phyloP scores from a whole-genome alignment of 116 monocot species.

The Dioscorea cayenensis region DNA sequence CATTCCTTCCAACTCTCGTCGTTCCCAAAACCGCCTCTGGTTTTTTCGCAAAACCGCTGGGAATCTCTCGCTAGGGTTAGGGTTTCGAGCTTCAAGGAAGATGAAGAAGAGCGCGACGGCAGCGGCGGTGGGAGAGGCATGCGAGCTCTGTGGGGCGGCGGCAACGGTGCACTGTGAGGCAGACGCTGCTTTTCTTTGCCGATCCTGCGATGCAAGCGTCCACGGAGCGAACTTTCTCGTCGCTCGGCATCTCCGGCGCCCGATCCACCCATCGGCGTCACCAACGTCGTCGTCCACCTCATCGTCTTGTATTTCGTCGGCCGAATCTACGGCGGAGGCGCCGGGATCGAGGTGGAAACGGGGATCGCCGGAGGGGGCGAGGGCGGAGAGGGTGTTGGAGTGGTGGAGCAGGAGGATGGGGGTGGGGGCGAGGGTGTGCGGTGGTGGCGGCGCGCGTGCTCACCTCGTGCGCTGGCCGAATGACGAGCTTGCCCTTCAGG shows the following conservation, averaged over 20 bases:
- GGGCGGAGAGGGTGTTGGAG: constrained; percentile 16
- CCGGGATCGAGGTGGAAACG: not conserved
- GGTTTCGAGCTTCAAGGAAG: not conserved
- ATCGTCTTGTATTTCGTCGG: constrained; percentile 3
- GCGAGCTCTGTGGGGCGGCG: constrained; percentile 17
- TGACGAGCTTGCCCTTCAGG: constrained; percentile 3
- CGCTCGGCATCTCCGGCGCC: constrained; percentile 24
- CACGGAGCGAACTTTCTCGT: constrained; percentile 39
- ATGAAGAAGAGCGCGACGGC: not conserved
- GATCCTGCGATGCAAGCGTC: constrained; percentile 31
- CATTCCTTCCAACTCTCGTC: not conserved
- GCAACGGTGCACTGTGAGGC: constrained; percentile 30
- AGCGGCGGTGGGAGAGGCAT: not conserved
- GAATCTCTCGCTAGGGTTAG: not conserved
- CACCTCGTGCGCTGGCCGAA: constrained; percentile 3
- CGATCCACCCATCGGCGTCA: not conserved
- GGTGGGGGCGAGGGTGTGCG: constrained; percentile 6
- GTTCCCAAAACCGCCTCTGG: not conserved
- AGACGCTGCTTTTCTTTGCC: constrained; percentile 37
- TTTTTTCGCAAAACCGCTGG: not conserved
- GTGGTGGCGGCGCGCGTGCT: constrained; percentile 12
- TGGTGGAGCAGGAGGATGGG: constrained; percentile 17
- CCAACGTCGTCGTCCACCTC: not conserved
- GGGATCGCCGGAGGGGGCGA: not conserved
- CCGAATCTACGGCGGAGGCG: constrained; percentile 1